phyloP scores from a whole-genome alignment of 106 monocot genomes.

The Phalaenopsis aphrodite region DNA sequence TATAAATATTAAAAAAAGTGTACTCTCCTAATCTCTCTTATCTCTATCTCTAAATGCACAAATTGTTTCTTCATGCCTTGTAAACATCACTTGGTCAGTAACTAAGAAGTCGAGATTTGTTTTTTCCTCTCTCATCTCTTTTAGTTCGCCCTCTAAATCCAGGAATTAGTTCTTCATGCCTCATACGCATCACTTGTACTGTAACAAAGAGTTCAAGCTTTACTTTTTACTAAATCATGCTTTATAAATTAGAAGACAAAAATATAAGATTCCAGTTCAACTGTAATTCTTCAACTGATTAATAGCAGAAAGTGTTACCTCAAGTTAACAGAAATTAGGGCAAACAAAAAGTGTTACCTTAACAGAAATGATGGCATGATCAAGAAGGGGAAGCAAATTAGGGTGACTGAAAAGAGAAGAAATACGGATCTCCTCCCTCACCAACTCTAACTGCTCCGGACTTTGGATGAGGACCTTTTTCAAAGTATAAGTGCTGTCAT shows the following conservation, averaged over 20 bases:
- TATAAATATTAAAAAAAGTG: not conserved
- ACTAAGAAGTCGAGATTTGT: not conserved
- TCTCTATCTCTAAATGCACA: not conserved
- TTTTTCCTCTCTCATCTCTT: not conserved
- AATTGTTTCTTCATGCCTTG: not conserved
- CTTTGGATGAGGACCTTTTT: slow-evolving; percentile 90
- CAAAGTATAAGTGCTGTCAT: slow-evolving; percentile 87
- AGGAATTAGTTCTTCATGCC: not conserved
- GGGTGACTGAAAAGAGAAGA: slow-evolving; percentile 87
- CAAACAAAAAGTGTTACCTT: slow-evolving; percentile 51
- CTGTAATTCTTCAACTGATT: not conserved
- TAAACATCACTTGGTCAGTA: too few relatives aligned
- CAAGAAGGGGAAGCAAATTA: slow-evolving; percentile 92
- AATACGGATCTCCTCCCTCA: slow-evolving; percentile 84
- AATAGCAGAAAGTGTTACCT: slow-evolving; percentile 27
- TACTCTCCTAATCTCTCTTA: too few relatives aligned
- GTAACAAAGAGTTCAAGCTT: not conserved
- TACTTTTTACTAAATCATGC: not conserved
- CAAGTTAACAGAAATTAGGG: slow-evolving; percentile 63
- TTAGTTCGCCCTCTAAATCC: not conserved
- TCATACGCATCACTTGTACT: too few relatives aligned
- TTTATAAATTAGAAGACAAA: not conserved
- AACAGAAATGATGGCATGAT: slow-evolving; percentile 82
- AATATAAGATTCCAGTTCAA: not conserved
- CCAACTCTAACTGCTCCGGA: slow-evolving; percentile 82